Evolutionary conservation across 2,329 filamentous ascomycete genomes (phyloP).

Genomic region (Aspergillus clavatus): DNA sequence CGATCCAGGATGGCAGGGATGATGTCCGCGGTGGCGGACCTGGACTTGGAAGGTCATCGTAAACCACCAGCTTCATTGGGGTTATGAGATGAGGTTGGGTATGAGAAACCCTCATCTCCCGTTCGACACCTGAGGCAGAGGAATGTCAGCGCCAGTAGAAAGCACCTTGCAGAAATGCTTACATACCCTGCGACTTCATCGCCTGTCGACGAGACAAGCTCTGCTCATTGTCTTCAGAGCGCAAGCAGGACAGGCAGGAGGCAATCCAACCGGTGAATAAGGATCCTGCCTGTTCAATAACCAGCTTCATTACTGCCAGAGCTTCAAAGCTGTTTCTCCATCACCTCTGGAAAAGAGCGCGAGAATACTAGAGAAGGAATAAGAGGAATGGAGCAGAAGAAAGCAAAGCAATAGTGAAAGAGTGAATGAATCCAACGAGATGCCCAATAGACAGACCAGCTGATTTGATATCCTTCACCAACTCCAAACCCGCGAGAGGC

Average conservation of each 20-base stretch:
- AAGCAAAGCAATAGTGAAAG: slow-evolving; percentile 3
- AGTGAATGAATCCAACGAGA: background rate
- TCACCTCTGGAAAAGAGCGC: slow-evolving; percentile 20
- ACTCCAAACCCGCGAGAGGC: background rate
- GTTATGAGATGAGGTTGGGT: slow-evolving; percentile 44
- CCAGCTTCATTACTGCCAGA: slow-evolving; percentile 33
- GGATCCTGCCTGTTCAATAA: slow-evolving; percentile 37
- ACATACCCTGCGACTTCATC: slow-evolving; percentile 19
- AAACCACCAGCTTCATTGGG: slow-evolving; percentile 43
- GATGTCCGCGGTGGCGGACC: slow-evolving; percentile 27
- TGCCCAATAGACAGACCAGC: slow-evolving; percentile 2
- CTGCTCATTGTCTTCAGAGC: slow-evolving; percentile 21
- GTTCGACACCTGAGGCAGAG: slow-evolving; percentile 32
- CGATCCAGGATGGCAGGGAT: slow-evolving; percentile 38
- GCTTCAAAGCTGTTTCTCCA: slow-evolving; percentile 26
- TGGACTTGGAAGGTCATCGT: slow-evolving; percentile 38
- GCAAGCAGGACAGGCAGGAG: slow-evolving; percentile 36
- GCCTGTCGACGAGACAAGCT: slow-evolving; percentile 20
- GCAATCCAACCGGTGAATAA: slow-evolving; percentile 37
- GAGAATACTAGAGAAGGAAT: slow-evolving; percentile 4
- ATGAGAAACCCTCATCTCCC: slow-evolving; percentile 43
- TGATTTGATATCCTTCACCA: background rate
- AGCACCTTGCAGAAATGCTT: background rate
- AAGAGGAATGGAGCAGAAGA: slow-evolving; percentile 8
- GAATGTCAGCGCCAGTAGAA: slow-evolving; percentile 5